Conservation (phyloP, 768 basidiomycete genomes). For the Lactifluus subvellereus region DNA sequence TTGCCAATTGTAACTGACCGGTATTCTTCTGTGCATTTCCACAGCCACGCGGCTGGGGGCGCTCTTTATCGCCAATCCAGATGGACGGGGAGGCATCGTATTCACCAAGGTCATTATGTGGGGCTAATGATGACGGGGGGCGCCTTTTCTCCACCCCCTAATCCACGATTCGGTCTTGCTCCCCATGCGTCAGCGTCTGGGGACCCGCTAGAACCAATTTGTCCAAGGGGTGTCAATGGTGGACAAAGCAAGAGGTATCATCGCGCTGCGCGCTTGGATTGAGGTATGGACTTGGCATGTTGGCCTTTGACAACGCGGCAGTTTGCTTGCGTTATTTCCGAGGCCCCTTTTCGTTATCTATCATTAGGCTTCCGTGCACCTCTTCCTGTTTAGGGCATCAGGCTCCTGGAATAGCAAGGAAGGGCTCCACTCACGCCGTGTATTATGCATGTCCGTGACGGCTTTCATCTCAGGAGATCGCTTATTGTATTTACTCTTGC, state of each 20-base stretch:
- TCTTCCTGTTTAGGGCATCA: conserved; percentile 1
- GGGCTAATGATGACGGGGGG: conserved; percentile 13
- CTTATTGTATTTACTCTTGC: conserved; percentile 5
- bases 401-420: neutral
- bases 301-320: neutral
- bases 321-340: conserved; percentile 5
- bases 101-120: conserved; percentile 26
- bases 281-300: conserved; percentile 6
- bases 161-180: neutral
- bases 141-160: neutral
- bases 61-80: conserved; percentile 23
- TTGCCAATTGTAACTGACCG: neutral
- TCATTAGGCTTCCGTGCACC: neutral
- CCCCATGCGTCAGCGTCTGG: neutral
- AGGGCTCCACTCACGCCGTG: neutral
- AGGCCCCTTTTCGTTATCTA: conserved; percentile 3
- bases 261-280: conserved; percentile 18
- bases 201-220: neutral
- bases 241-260: conserved; percentile 2
- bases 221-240: conserved; percentile 1
- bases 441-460: conserved; percentile 1
- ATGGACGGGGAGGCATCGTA: conserved; percentile 20
- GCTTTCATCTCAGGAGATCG: conserved; percentile 1
- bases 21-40: neutral
- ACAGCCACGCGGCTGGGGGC: conserved; percentile 23